Percentiles rank a stretch among this genome's conserved stretches.
These are phyloP conservation scores for Papilionanthe hybrid DNA, from an alignment of 116 monocot genomes.

Conservation along the genomic window DNA sequence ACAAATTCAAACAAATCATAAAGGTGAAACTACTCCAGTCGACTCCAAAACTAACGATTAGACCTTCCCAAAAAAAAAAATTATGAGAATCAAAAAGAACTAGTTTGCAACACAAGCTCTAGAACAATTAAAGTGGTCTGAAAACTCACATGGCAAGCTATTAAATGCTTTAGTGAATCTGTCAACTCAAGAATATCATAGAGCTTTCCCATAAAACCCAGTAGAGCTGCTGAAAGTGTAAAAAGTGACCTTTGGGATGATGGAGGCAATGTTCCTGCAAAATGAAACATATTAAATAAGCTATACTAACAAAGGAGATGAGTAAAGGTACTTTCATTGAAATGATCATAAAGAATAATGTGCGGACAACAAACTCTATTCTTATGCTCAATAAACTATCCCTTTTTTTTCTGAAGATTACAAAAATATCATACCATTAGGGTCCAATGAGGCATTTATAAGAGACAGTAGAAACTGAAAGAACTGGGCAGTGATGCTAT, in stretches of 20 bases:
- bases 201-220: slow-evolving; percentile 78
- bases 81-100: not conserved
- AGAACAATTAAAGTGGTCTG: not conserved
- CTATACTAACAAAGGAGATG: not conserved
- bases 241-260: slow-evolving; percentile 61
- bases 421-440: slow-evolving; percentile 36
- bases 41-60: not conserved
- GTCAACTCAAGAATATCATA: slow-evolving; percentile 61
- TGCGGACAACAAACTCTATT: not conserved
- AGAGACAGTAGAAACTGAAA: slow-evolving; percentile 87
- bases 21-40: not conserved
- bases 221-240: slow-evolving; percentile 53
- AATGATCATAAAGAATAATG: not conserved
- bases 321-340: not conserved
- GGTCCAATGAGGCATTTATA: slow-evolving; percentile 39
- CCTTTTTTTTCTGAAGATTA: not conserved
- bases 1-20: not conserved
- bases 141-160: slow-evolving; percentile 50
- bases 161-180: slow-evolving; percentile 31
- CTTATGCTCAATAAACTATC: not conserved
- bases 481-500: slow-evolving; percentile 34
- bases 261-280: slow-evolving; percentile 47
- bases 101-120: not conserved
- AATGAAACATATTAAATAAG: not conserved
- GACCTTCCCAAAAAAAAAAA: not conserved